Percentiles rank a stretch among this genome's conserved stretches.
phyloP scores from a whole-genome alignment of 176 grass and related monocot genomes.

The Panicum miliaceum region DNA sequence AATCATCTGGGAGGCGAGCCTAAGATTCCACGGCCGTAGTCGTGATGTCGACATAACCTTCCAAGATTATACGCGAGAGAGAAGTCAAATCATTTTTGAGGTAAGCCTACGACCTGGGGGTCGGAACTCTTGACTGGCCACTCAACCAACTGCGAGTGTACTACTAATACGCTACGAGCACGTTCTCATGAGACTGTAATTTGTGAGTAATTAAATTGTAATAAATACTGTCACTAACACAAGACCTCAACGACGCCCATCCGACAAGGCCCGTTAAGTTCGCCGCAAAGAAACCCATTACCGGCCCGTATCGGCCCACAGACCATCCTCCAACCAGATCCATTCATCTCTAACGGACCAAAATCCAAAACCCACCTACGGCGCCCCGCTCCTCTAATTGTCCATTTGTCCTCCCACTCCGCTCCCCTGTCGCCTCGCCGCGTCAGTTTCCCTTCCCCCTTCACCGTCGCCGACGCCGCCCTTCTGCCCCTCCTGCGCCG shows the following conservation, averaged over 20 bases:
- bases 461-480: neutral
- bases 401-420: neutral
- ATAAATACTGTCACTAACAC: too few relatives aligned
- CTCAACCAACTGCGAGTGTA: too few relatives aligned
- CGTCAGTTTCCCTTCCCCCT: neutral
- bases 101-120: too few relatives aligned
- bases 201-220: too few relatives aligned
- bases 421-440: neutral
- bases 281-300: neutral
- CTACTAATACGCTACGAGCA: too few relatives aligned
- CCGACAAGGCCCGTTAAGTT: neutral
- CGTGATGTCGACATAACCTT: too few relatives aligned
- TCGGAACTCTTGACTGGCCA: neutral
- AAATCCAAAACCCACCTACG: neutral
- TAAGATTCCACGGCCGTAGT: too few relatives aligned
- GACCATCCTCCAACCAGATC: neutral
- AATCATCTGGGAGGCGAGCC: too few relatives aligned
- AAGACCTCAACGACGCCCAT: neutral
- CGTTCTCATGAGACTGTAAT: too few relatives aligned
- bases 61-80: too few relatives aligned
- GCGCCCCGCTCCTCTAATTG: neutral
- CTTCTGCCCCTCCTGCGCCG: neutral
- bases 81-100: too few relatives aligned
- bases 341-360: conserved; percentile 5
- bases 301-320: neutral